A percentile compares a stretch with the other conserved stretches of the same genome.
phyloP scores from a whole-genome alignment of 2,329 filamentous ascomycete genomes.

The Orbilia javanica region DNA sequence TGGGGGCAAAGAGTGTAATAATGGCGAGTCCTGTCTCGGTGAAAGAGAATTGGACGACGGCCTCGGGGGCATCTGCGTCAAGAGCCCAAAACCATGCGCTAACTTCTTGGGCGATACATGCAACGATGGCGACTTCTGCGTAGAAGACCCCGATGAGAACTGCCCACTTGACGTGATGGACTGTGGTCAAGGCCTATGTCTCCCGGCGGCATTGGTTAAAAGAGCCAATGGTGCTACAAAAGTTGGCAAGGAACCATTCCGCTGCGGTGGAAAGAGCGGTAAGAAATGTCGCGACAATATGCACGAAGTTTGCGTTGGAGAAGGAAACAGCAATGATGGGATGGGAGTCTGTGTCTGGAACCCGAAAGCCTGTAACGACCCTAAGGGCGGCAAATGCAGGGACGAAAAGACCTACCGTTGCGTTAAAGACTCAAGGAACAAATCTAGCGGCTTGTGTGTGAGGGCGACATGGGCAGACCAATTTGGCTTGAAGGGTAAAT shows the following conservation, averaged over 20 bases:
- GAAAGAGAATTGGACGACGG: not conserved
- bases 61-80: not conserved
- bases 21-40: not conserved
- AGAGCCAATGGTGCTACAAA: not conserved
- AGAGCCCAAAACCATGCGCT: not conserved
- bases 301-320: not conserved
- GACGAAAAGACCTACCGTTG: not conserved
- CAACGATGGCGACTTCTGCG: not conserved
- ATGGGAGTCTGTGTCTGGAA: not conserved
- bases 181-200: not conserved
- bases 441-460: not conserved
- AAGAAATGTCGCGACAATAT: constrained; percentile 5
- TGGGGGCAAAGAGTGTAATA: not conserved
- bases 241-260: not conserved
- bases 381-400: not conserved
- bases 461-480: not conserved
- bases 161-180: not conserved
- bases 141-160: not conserved
- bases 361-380: not conserved
- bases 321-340: not conserved
- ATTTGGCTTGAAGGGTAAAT: not conserved
- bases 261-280: not conserved
- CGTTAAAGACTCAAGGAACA: not conserved
- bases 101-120: not conserved
- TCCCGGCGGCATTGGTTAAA: not conserved